A percentile compares a stretch with the other conserved stretches of the same genome.
phyloP scores from a whole-genome alignment of 73 alveolate genomes.

The Symbiodinium natans region DNA sequence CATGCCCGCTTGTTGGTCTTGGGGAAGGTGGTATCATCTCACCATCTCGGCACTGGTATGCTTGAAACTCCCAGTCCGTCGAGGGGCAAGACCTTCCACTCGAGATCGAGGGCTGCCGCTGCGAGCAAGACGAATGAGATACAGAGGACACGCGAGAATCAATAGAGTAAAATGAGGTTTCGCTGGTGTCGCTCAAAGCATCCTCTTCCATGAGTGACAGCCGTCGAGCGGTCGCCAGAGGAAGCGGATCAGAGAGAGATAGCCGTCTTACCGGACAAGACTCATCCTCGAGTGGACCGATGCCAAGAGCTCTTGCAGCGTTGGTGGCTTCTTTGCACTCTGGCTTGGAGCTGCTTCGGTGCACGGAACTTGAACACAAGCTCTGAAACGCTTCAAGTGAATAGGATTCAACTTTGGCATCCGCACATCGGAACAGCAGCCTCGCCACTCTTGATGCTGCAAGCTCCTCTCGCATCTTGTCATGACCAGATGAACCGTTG shows the following conservation, averaged over 20 bases:
- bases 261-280: not conserved
- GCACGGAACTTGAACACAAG: too few relatives aligned
- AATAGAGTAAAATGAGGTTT: slow-evolving; percentile 27
- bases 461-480: slow-evolving; percentile 48
- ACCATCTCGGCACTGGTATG: slow-evolving; percentile 78
- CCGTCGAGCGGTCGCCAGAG: not conserved
- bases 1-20: too few relatives aligned
- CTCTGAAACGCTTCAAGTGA: not conserved
- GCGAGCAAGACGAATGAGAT: slow-evolving; percentile 45
- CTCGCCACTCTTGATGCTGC: slow-evolving; percentile 21
- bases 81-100: slow-evolving; percentile 91
- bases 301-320: slow-evolving; percentile 16
- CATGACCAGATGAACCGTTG: slow-evolving; percentile 35
- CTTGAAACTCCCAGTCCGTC: slow-evolving; percentile 84
- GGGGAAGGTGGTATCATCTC: slow-evolving; percentile 51
- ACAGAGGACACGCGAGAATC: slow-evolving; percentile 32
- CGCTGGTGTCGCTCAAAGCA: not conserved
- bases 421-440: slow-evolving; percentile 55
- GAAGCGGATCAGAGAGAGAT: slow-evolving; percentile 12
- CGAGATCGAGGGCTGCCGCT: slow-evolving; percentile 38
- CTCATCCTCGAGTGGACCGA: not conserved
- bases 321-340: too few relatives aligned
- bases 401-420: not conserved
- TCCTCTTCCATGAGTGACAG: slow-evolving; percentile 27
- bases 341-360: too few relatives aligned